Percentiles rank a stretch among this genome's conserved stretches.
phyloP scores from a whole-genome alignment of 768 basidiomycete species.

The Dendrothele bispora region DNA sequence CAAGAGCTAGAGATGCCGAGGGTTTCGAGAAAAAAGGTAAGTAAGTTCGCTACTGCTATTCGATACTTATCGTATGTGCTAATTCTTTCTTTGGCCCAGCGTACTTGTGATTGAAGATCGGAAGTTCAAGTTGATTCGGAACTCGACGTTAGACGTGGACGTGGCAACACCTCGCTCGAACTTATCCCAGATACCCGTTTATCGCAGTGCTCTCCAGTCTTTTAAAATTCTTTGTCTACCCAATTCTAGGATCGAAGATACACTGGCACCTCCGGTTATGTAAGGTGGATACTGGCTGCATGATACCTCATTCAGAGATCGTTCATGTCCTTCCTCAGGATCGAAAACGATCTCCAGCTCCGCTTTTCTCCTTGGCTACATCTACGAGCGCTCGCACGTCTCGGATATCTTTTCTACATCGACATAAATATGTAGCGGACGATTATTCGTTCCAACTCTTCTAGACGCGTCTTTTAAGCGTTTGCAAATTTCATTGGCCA shows the following conservation, averaged over 20 bases:
- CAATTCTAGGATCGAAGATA: constrained; percentile 41
- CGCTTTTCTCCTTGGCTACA: no score
- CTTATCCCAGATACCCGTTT: constrained; percentile 38
- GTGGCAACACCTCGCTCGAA: constrained; percentile 45
- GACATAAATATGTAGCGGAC: no score
- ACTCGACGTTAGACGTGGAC: no score
- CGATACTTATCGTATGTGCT: constrained; percentile 48
- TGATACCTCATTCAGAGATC: no score
- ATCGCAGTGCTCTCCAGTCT: constrained; percentile 42
- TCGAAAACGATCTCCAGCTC: no score
- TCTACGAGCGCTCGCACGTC: not conserved
- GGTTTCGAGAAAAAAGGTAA: constrained; percentile 33
- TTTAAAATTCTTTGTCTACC: constrained; percentile 38
- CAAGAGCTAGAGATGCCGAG: constrained; percentile 40
- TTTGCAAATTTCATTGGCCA: no score
- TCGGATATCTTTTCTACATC: constrained; percentile 45
- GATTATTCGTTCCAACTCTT: no score
- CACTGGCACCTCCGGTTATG: no score
- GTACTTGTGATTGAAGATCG: no score
- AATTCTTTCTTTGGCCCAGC: constrained; percentile 55
- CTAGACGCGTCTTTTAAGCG: no score
- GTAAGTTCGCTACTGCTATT: not conserved
- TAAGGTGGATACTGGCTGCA: no score
- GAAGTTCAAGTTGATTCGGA: no score
- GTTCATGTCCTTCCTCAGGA: not conserved